A percentile compares a stretch with the other conserved stretches of the same genome.
Evolutionary conservation across 257 asterid genomes (phyloP).

Genomic region (Datura wrightii): DNA sequence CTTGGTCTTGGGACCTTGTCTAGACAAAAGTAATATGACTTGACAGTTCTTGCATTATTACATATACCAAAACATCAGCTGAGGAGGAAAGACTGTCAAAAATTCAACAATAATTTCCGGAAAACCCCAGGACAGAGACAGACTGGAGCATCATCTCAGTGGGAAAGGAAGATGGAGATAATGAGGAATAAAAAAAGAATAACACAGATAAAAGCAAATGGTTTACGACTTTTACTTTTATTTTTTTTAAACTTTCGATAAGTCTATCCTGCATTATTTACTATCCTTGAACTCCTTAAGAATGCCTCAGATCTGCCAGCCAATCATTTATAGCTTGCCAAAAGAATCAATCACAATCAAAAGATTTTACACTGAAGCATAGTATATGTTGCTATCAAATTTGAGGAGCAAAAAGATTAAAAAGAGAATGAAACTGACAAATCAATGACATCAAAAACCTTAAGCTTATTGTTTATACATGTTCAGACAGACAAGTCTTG

Average conservation of each 20-base stretch:
- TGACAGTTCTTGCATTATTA: background rate
- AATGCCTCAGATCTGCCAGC: conserved; percentile 5
- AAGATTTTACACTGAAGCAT: background rate
- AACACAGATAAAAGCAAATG: background rate
- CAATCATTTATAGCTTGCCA: conserved; percentile 4
- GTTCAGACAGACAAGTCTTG: background rate
- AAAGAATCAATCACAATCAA: background rate
- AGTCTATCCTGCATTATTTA: background rate
- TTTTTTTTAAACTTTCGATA: fast-evolving
- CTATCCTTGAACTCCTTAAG: background rate
- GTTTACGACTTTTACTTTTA: background rate
- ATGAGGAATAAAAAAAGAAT: background rate
- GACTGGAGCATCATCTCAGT: background rate
- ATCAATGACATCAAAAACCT: background rate
- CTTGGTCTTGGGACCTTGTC: background rate
- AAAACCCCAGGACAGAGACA: background rate
- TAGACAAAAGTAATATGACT: background rate
- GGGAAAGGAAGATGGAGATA: background rate
- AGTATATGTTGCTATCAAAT: background rate
- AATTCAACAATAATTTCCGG: background rate
- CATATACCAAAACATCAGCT: background rate
- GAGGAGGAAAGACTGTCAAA: background rate
- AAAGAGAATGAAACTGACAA: background rate
- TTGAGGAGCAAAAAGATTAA: background rate
- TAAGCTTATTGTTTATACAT: background rate